Percentiles rank a stretch among this genome's conserved stretches.
Conservation (phyloP, 176 grass and related monocot genomes). For the Triticum urartu region DNA sequence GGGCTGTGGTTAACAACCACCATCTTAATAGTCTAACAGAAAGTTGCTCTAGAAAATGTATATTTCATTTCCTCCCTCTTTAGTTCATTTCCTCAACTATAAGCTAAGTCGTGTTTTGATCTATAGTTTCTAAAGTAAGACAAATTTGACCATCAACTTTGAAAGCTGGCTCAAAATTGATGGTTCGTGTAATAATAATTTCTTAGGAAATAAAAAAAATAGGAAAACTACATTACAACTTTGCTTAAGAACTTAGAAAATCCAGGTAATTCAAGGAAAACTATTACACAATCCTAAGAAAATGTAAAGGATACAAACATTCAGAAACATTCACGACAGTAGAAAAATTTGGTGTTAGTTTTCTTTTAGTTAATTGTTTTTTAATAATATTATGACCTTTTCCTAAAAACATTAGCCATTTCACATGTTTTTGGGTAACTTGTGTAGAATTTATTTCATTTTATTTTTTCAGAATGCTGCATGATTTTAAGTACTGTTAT, state of each 20-base stretch:
- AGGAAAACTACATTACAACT: neutral
- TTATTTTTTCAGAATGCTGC: no score
- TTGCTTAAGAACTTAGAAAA: neutral
- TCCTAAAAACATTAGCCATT: no score
- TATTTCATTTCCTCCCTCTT: neutral
- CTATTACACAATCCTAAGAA: neutral
- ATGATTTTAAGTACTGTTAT: no score
- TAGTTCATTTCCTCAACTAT: neutral
- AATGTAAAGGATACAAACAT: neutral
- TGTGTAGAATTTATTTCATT: no score
- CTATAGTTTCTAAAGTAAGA: neutral
- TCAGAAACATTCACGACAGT: neutral
- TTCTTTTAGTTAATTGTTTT: no score
- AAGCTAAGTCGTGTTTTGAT: neutral
- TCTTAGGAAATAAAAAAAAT: neutral
- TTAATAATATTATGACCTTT: no score
- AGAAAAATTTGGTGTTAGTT: neutral
- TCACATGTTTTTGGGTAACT: no score
- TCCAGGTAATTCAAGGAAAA: neutral
- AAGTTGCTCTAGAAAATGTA: neutral
- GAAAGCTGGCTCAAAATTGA: neutral
- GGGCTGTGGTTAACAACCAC: no score
- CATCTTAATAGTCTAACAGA: no score
- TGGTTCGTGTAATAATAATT: neutral
- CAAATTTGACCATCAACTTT: neutral